Base-by-base conservation (phyloP, 805 yeast genomes). In the Henningerozyma blattae region DNA sequence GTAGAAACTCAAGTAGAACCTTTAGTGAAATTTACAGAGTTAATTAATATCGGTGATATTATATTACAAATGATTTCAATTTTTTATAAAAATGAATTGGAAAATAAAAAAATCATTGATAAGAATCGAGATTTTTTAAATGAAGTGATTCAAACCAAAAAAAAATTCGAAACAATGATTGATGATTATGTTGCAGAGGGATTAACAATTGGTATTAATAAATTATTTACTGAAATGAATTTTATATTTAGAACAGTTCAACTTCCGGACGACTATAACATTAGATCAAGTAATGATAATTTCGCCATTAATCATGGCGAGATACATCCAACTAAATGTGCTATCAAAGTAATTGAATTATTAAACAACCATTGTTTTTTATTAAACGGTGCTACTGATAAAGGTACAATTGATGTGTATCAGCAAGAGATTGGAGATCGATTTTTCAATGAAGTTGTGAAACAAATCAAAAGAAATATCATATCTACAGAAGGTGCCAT, bases 111-210 rank as follows among this genome's bases (percentile, higher is more conserved):
- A 22, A 66, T 84, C 16, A 73, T 85, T 18, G 75, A 77, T 45
- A 71, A 75, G 35, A 81, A 78, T 41, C 67, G 70, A 37, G 94
- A 91, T 40, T 83, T 87, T 47, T 64, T 85, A 34, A 77, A 83
- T 39, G 78, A 77, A 5, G 70, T 89, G 6, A 72, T 85, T 32
- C 83, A 78, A 46, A 71, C 77, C 27, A 93, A 91, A 50, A 82
- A 85, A 49, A 70, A 70, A 37, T 72, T 91, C 40, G 98, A 91
- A 49, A 73, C 73, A 6, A 62, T 75, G 58, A 69, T 91, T 9
- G 98, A 91, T 55, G 83, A 75, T 34, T 79, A 70, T 50, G 95
- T 91, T 15, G 98, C 97, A 0, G 82, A 81, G 48, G 98, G 98
- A 0, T 65, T 91, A 20, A 87, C 85, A 47, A 70, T 81, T n/a